Base-by-base conservation (phyloP, 371 early-diverging fungal genomes). In the Antonospora locustae region DNA sequence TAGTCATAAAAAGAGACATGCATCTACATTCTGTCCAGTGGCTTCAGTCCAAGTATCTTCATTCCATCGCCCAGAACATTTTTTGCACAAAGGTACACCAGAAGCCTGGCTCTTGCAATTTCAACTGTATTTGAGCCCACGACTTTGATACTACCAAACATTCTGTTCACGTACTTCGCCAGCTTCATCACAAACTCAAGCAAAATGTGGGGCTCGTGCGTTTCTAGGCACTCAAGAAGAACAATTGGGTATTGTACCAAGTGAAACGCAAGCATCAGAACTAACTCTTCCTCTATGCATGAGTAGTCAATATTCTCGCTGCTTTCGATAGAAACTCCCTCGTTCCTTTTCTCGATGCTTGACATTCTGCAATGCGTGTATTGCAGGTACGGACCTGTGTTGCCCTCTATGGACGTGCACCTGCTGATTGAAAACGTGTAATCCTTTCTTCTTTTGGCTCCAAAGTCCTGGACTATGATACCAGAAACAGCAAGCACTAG, bases 381-480 rank as follows among this genome's bases (percentile, higher is more conserved):
- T 78, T 95, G 96, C 16, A 96, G 79, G 75, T 93, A 96, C 37
- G 95, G 92, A 12, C 97, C 99, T 44, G 96, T 95, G 71, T 90
- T 90, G 49, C 93, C 95, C 73, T 91, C 91, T 66, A 90, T 90
- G 54, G 83, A 79, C 70, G 88, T 83, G 84, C 93, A 90, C 56
- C 90, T 83, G 55, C 79, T 78, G 82, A 87, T 86, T 73, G 89
- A 81, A 71, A 98, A 93, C 39, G 82, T 83, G 68, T 98, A 98
- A 78, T 92, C 91, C 78, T 88, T 89, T 69, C 87, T 77, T 65
- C 97, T 83, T 66, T 84, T 83, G 30, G 93, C 88, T 22, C 81
- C 71, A 78, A 95, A 87, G 70, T 95, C 95, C 76, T 93, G 92
- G 36, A 92, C 79, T 75, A 85, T 80, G 58, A 94, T 82, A 57